Evolutionary conservation across 306 rosid species (phyloP).

Genomic region (Biancaea sappan): DNA sequence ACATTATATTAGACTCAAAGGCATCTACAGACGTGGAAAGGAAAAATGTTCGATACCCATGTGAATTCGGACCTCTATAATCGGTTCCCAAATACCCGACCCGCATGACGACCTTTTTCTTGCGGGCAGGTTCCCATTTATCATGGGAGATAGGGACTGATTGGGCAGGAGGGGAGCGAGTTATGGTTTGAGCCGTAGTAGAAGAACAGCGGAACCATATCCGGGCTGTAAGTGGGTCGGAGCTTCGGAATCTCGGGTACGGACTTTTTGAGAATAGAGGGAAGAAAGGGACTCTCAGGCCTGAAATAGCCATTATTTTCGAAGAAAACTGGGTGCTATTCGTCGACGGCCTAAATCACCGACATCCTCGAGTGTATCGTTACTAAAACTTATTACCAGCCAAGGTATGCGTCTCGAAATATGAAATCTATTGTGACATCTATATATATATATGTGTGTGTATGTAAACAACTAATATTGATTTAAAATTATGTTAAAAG

Average conservation of each 20-base stretch:
- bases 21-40: background rate
- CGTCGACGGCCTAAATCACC: background rate
- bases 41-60: background rate
- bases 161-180: background rate
- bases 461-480: too few relatives aligned
- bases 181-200: conserved; percentile 18
- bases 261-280: conserved; percentile 42
- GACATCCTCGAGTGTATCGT: background rate
- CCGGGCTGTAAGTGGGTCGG: conserved; percentile 27
- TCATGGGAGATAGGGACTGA: background rate
- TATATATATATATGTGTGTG: too few relatives aligned
- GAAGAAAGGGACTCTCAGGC: conserved; percentile 47
- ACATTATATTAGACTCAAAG: background rate
- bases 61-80: conserved; percentile 67
- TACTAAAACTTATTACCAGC: too few relatives aligned
- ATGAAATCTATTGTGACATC: too few relatives aligned
- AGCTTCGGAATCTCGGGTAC: background rate
- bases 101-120: conserved; percentile 85
- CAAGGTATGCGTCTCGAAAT: background rate
- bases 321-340: background rate
- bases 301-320: conserved; percentile 47
- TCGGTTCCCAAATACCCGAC: conserved; percentile 81
- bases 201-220: conserved; percentile 30
- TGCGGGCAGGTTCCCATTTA: conserved; percentile 69
- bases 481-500: too few relatives aligned